Percentiles rank a stretch among this genome's conserved stretches.
phyloP scores from a whole-genome alignment of 345 rosid species.

The Erysimum cheiranthoides region DNA sequence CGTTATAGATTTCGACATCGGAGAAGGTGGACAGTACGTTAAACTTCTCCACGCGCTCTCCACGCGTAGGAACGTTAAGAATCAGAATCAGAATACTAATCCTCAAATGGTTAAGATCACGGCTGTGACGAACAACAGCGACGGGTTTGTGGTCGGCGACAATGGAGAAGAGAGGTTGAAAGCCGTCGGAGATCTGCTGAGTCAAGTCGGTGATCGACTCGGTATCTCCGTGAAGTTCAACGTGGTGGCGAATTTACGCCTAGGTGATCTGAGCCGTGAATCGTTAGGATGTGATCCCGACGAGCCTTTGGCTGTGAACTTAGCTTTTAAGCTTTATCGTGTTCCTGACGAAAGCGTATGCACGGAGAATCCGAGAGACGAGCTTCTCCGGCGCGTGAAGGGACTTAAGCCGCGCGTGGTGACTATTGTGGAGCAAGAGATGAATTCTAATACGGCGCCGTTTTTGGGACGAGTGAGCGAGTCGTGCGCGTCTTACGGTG shows the following conservation, averaged over 20 bases:
- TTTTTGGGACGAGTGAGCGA: conserved; percentile 67
- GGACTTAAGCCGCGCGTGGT: conserved; percentile 76
- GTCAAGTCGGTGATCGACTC: conserved; percentile 47
- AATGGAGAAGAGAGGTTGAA: conserved; percentile 59
- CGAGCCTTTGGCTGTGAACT: conserved; percentile 78
- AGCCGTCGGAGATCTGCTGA: conserved; percentile 54
- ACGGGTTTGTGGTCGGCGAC: conserved; percentile 17
- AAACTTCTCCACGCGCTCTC: conserved; percentile 74
- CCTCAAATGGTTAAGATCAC: conserved; percentile 62
- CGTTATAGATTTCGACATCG: conserved; percentile 83
- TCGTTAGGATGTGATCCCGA: conserved; percentile 70
- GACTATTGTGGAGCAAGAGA: conserved; percentile 74
- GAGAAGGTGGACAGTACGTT: conserved; percentile 77
- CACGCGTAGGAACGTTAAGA: conserved; percentile 45
- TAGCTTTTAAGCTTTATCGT: conserved; percentile 73
- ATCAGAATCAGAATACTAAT: not conserved
- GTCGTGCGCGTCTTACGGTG: conserved; percentile 62
- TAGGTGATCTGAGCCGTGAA: conserved; percentile 63
- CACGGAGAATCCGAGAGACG: conserved; percentile 85
- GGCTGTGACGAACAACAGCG: conserved; percentile 54
- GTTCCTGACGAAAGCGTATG: conserved; percentile 94
- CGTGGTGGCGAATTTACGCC: conserved; percentile 50
- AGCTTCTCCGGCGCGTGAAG: conserved; percentile 89
- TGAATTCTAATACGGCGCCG: conserved; percentile 77
- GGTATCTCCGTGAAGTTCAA: conserved; percentile 61